Evolutionary conservation across 2,329 filamentous ascomycete genomes (phyloP).

Genomic region (Colletotrichum neosansevieriae): DNA sequence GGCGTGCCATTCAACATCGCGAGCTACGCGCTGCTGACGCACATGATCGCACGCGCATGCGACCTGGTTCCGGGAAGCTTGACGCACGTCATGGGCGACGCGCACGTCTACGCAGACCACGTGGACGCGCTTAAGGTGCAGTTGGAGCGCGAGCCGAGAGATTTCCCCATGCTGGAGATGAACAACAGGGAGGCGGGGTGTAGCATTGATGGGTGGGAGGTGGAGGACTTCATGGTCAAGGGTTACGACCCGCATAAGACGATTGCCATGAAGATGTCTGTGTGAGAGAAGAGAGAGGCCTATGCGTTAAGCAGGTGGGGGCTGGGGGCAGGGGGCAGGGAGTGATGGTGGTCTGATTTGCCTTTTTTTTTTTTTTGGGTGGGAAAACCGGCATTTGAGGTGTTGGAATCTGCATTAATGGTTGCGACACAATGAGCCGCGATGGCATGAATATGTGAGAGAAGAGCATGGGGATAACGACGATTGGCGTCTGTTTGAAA

Average conservation of each 20-base stretch:
- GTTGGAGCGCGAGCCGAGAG: conserved; percentile 80
- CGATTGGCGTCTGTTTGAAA: conserved; percentile 3
- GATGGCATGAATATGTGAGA: conserved; percentile 34
- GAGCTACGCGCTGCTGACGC: conserved; percentile 90
- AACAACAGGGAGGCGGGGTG: conserved; percentile 69
- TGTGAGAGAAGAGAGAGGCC: conserved; percentile 57
- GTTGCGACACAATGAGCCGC: conserved; percentile 12
- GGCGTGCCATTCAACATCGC: conserved; percentile 99
- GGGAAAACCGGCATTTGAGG: conserved; percentile 22
- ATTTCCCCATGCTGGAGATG: conserved; percentile 85
- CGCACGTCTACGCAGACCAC: conserved; percentile 96
- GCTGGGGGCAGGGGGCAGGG: too few relatives aligned
- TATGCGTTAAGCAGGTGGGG: conserved; percentile 4
- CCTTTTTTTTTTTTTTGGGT: too few relatives aligned
- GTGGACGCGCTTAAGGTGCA: conserved; percentile 87
- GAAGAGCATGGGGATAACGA: conserved; percentile 19
- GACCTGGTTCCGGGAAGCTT: conserved; percentile 87
- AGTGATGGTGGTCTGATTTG: conserved; percentile 10
- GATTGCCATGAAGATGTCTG: conserved; percentile 99
- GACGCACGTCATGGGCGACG: conserved; percentile 97
- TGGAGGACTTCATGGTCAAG: conserved; percentile 87
- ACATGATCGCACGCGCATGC: conserved; percentile 92
- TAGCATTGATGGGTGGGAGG: conserved; percentile 89
- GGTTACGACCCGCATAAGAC: conserved; percentile 92
- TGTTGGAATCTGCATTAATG: conserved; percentile 38